Evolutionary conservation across 345 rosid genomes (phyloP), one percentile per base, ranked within the genome.

Genomic region (Rhizophora apiculata): DNA sequence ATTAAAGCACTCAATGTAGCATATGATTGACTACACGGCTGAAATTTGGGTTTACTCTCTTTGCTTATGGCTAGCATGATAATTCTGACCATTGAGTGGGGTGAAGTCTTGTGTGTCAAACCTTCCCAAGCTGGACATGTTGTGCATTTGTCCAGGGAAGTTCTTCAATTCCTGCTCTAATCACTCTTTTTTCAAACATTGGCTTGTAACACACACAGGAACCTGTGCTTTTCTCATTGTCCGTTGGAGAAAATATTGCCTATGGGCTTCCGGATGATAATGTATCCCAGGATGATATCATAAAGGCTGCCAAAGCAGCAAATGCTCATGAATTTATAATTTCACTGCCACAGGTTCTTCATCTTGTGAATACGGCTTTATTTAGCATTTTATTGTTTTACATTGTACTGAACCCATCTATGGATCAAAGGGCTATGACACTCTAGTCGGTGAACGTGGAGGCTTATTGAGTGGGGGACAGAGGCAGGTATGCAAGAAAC

Each of bases 401-500:
- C 49, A 3, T 43, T 43, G 18, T 63, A 43, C 74, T 82, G 64
- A 71, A 27, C 21, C 63, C 64, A 30, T 11, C 34, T 71, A 69
- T 62, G 65, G 82, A 76, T 53, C 63, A 65, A 78, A 94, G 96
- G 98, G 98, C 49, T 94, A 91, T 63, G 98, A 88, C 85, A 94
- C 97, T 54, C 71, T 85, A 60, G 98, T 91, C 65, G 97, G 97
- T 69, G 98, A 91, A 82, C 89, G 96, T 60, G 98, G 97, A 73
- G 96, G 98, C 77, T 81, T 94, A 72, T 84, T 91, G 73, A 94
- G 98, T 73, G 97, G 98, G 58, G 98, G 98, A 65, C 97, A 94
- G 79, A 88, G 98, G 69, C 98, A 93, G 96, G 98, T 91, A 82
- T 57, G 46, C 27, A 24, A 49, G 26, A 26, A 74, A 48, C n/a